Percentiles rank a stretch among this genome's conserved stretches.
phyloP scores from a whole-genome alignment of 2,329 filamentous ascomycete species.

The Diplodia mutila region DNA sequence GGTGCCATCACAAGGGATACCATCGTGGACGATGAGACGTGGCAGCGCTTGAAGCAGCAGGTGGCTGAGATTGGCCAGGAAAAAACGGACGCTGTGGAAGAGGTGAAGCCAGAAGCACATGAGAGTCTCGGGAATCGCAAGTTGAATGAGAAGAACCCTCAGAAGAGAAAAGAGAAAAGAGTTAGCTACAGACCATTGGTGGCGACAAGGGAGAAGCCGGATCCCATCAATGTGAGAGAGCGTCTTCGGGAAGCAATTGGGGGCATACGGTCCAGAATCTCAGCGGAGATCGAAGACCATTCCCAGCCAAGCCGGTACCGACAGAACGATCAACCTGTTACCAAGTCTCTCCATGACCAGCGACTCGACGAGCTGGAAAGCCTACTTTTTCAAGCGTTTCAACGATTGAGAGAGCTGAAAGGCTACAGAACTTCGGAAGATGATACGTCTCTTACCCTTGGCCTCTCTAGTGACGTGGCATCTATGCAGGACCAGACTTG shows the following conservation, averaged over 20 bases:
- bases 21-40: slow-evolving; percentile 3
- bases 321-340: background rate
- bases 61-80: background rate
- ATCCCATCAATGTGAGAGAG: background rate
- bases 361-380: slow-evolving; percentile 1
- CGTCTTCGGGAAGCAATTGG: background rate
- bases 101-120: background rate
- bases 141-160: background rate
- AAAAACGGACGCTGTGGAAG: background rate
- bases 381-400: background rate
- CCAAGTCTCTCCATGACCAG: background rate
- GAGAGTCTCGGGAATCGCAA: too few species aligned
- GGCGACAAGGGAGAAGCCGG: background rate
- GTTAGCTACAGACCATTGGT: background rate
- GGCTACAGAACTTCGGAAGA: background rate
- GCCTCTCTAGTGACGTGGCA: background rate
- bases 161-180: background rate
- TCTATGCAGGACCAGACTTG: background rate
- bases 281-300: background rate
- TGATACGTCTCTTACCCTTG: background rate
- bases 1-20: slow-evolving; percentile 7
- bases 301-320: background rate
- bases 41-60: slow-evolving; percentile 1
- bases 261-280: background rate
- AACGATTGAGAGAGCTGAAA: background rate